These are phyloP conservation scores for Rhizophagus prolifer DNA, from an alignment of 192 early-diverging fungal species.

Conservation along the genomic window DNA sequence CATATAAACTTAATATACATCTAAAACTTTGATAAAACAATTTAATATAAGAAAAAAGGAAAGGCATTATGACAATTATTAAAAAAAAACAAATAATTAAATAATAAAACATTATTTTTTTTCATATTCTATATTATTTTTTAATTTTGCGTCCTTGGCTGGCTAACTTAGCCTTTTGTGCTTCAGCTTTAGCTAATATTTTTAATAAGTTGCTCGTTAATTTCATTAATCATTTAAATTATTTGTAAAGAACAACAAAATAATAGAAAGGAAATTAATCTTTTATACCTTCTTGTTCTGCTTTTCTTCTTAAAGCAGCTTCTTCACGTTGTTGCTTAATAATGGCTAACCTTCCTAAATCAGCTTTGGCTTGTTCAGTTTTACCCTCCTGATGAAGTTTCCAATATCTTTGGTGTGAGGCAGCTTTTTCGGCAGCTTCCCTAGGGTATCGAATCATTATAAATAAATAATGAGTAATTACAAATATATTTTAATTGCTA, in stretches of 20 bases:
- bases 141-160: constrained; percentile 21
- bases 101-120: too few relatives aligned
- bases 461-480: neutral
- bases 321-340: constrained; percentile 54
- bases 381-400: constrained; percentile 54
- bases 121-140: constrained; percentile 6
- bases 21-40: too few relatives aligned
- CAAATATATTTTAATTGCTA: neutral
- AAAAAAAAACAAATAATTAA: too few relatives aligned
- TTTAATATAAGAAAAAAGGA: too few relatives aligned
- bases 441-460: constrained; percentile 31
- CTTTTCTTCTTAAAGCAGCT: constrained; percentile 48
- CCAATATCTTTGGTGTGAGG: constrained; percentile 48
- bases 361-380: constrained; percentile 54
- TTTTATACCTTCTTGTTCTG: constrained; percentile 41
- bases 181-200: constrained; percentile 28
- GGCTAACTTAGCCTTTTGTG: constrained; percentile 24
- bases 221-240: neutral
- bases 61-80: too few relatives aligned
- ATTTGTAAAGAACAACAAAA: neutral
- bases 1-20: too few relatives aligned
- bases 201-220: neutral
- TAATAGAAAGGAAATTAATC: neutral
- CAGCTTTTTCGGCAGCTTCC: constrained; percentile 54
- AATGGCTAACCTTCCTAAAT: constrained; percentile 51